phyloP scores from a whole-genome alignment of 2,329 filamentous ascomycete genomes.

The Colletotrichum tamarilloi region DNA sequence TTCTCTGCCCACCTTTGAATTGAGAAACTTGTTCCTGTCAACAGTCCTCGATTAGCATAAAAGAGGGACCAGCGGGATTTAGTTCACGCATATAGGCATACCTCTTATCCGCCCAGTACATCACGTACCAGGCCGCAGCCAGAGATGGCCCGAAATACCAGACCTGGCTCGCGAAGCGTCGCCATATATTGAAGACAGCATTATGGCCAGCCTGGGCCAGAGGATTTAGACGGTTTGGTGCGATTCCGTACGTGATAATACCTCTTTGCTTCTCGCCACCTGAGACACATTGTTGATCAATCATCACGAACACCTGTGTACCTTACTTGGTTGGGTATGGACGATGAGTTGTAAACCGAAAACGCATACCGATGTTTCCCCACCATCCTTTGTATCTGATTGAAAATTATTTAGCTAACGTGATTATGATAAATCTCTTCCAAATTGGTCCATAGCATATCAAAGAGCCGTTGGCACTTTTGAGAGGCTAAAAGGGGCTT shows the following conservation, averaged over 20 bases:
- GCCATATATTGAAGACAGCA: conserved; percentile 89
- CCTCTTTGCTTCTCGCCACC: conserved; percentile 71
- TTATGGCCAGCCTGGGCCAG: conserved; percentile 78
- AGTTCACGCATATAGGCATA: neutral
- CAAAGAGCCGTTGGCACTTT: too few relatives aligned
- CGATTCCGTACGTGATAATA: conserved; percentile 78
- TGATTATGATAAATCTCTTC: too few relatives aligned
- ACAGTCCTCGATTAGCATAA: too few relatives aligned
- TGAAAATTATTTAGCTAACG: neutral
- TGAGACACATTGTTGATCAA: conserved; percentile 40
- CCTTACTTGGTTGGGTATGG: too few relatives aligned
- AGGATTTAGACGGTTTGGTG: conserved; percentile 88
- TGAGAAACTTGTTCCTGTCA: too few relatives aligned
- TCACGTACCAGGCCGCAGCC: conserved; percentile 79
- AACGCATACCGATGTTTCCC: neutral
- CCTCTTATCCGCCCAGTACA: conserved; percentile 78
- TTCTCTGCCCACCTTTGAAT: too few relatives aligned
- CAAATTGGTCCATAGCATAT: too few relatives aligned
- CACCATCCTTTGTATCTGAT: neutral
- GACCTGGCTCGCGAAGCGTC: conserved; percentile 85
- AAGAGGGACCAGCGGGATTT: neutral
- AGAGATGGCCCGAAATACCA: conserved; percentile 89
- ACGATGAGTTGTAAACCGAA: neutral
- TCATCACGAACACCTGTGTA: neutral
- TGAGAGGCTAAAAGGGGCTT: too few relatives aligned